These are phyloP conservation scores for Erythrophleum fordii DNA, from an alignment of 306 rosid species.

Conservation along the genomic window DNA sequence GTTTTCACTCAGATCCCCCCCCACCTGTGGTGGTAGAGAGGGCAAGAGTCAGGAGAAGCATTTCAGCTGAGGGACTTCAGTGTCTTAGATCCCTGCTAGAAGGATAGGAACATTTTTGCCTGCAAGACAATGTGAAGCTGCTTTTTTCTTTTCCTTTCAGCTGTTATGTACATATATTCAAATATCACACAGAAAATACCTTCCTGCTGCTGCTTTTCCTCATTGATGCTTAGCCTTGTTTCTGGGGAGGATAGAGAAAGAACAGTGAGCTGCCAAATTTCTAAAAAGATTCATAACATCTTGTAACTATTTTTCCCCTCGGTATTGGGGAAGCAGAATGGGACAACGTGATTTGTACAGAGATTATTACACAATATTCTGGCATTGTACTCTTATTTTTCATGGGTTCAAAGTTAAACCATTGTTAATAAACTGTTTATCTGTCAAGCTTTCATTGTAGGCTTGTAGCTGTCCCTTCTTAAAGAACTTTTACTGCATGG, in stretches of 20 bases:
- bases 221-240: constrained; percentile 1
- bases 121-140: not conserved
- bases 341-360: constrained; percentile 33
- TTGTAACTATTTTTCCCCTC: constrained; percentile 12
- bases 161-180: constrained; percentile 20
- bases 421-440: constrained; percentile 24
- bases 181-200: constrained; percentile 28
- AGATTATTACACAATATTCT: constrained; percentile 18
- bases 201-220: constrained; percentile 9
- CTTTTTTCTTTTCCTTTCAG: not conserved
- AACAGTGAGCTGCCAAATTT: constrained; percentile 16
- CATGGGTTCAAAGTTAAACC: not conserved
- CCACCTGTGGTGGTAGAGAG: constrained; percentile 49
- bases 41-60: constrained; percentile 61
- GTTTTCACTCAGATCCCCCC: constrained; percentile 68
- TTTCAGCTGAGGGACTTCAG: constrained; percentile 72
- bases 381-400: constrained; percentile 34
- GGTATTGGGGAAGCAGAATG: constrained; percentile 16
- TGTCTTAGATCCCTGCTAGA: constrained; percentile 54
- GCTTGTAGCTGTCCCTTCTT: not conserved
- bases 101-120: constrained; percentile 15
- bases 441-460: not conserved
- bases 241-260: constrained; percentile 32
- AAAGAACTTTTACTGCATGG: too few species aligned
- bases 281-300: constrained; percentile 3